These are phyloP conservation scores for Globisporangium parvum DNA, from an alignment of 352 stramenopile genomes.

Conservation along the genomic window DNA sequence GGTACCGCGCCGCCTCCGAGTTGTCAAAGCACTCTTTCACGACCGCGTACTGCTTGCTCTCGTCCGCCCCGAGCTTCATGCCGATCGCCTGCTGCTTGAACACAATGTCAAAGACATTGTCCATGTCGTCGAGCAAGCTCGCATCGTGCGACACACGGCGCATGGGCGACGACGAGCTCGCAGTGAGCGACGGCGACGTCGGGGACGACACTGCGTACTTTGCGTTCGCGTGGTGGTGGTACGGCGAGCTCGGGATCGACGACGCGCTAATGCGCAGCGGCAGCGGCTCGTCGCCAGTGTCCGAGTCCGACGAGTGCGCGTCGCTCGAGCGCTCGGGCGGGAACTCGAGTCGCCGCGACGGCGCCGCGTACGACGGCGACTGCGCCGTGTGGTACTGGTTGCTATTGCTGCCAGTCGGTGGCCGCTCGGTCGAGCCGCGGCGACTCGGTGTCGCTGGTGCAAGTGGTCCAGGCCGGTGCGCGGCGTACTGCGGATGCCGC, in stretches of 20 bases:
- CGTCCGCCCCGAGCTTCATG: conserved; percentile 73
- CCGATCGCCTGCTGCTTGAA: conserved; percentile 84
- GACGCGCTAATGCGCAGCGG: conserved; percentile 13
- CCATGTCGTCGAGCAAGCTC: conserved; percentile 51
- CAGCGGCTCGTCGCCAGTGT: conserved; percentile 30
- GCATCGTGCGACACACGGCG: conserved; percentile 11
- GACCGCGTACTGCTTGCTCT: conserved; percentile 64
- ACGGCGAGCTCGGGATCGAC: conserved; percentile 11
- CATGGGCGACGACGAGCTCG: conserved; percentile 22
- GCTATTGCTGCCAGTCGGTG: background rate
- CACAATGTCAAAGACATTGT: conserved; percentile 81
- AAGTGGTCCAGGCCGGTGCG: conserved; percentile 5
- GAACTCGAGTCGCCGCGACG: conserved; percentile 14
- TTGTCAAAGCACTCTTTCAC: conserved; percentile 82
- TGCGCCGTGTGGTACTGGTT: conserved; percentile 5
- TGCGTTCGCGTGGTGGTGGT: conserved; percentile 5
- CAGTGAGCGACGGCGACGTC: conserved; percentile 16
- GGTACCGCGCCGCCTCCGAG: conserved; percentile 63
- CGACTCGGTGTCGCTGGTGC: conserved; percentile 4
- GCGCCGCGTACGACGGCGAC: conserved; percentile 4
- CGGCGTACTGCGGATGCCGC: background rate
- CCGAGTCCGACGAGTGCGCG: conserved; percentile 37
- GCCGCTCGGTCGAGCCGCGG: conserved; percentile 1
- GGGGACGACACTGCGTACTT: conserved; percentile 3
- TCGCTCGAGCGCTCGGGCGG: conserved; percentile 3